phyloP scores from a whole-genome alignment of 106 monocot species.

The Amphibolis antarctica region DNA sequence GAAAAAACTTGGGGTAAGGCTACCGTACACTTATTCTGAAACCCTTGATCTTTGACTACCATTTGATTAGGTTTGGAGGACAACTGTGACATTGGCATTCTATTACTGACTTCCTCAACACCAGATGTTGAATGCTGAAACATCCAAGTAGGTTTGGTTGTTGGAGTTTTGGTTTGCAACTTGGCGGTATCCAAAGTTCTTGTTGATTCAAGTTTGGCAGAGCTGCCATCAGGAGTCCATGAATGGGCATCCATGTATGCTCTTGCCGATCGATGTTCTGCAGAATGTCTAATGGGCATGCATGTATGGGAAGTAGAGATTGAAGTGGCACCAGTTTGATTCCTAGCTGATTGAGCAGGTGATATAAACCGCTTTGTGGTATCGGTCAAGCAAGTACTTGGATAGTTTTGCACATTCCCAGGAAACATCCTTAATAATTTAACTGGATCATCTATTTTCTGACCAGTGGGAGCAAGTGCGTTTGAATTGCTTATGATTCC shows the following conservation, averaged over 20 bases:
- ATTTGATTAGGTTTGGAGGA: constrained; percentile 14
- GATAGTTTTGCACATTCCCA: constrained; percentile 12
- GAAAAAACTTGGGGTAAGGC: constrained; percentile 50
- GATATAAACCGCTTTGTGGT: constrained; percentile 16
- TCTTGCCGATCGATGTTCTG: too few relatives aligned
- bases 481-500: constrained; percentile 2
- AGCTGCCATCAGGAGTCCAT: constrained; percentile 20
- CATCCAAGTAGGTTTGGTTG: constrained; percentile 24
- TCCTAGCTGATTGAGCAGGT: constrained; percentile 15
- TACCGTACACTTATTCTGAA: constrained; percentile 31
- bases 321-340: constrained; percentile 23
- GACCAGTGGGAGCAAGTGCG: constrained; percentile 12
- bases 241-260: too few relatives aligned
- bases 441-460: constrained; percentile 27
- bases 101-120: constrained; percentile 10
- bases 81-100: constrained; percentile 7
- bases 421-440: constrained; percentile 23
- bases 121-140: constrained; percentile 12
- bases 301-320: constrained; percentile 41
- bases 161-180: constrained; percentile 21
- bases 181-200: constrained; percentile 4
- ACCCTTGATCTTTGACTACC: constrained; percentile 10
- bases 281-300: too few relatives aligned
- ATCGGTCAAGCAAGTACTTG: neutral
- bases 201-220: constrained; percentile 16